Conservation (phyloP, 106 monocot genomes). For the Vanilla planifolia region DNA sequence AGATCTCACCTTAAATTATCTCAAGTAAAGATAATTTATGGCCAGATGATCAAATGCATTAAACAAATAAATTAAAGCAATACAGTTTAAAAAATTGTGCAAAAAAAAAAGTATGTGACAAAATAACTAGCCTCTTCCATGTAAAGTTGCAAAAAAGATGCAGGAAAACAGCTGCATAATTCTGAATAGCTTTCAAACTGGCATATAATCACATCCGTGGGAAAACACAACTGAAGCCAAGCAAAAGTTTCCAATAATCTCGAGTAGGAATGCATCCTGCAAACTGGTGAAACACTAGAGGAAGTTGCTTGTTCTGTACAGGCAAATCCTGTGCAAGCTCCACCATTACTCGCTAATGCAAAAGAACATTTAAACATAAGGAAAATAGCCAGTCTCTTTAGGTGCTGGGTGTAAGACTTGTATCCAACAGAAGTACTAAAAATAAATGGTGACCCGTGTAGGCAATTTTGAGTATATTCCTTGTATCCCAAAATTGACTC, state of each 20-base stretch:
- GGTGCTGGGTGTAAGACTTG: constrained; percentile 32
- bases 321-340: constrained; percentile 22
- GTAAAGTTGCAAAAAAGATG: constrained; percentile 68
- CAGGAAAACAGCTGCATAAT: constrained; percentile 38
- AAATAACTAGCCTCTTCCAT: constrained; percentile 63
- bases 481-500: constrained; percentile 21
- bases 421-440: constrained; percentile 15
- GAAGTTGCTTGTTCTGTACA: constrained; percentile 13
- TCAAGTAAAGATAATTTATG: too few species aligned
- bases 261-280: constrained; percentile 18
- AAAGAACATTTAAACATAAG: constrained; percentile 71
- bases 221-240: constrained; percentile 49
- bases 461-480: constrained; percentile 23
- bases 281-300: constrained; percentile 11
- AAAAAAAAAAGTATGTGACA: neutral
- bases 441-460: constrained; percentile 78
- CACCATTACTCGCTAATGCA: constrained; percentile 17
- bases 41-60: neutral
- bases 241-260: constrained; percentile 41
- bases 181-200: constrained; percentile 14
- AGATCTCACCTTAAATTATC: too few species aligned
- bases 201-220: constrained; percentile 12
- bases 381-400: constrained; percentile 61
- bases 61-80: neutral
- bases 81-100: neutral